Percentiles rank a stretch among this genome's conserved stretches.
Conservation (phyloP, 176 grass and related monocot genomes). For the Avena atlantica region DNA sequence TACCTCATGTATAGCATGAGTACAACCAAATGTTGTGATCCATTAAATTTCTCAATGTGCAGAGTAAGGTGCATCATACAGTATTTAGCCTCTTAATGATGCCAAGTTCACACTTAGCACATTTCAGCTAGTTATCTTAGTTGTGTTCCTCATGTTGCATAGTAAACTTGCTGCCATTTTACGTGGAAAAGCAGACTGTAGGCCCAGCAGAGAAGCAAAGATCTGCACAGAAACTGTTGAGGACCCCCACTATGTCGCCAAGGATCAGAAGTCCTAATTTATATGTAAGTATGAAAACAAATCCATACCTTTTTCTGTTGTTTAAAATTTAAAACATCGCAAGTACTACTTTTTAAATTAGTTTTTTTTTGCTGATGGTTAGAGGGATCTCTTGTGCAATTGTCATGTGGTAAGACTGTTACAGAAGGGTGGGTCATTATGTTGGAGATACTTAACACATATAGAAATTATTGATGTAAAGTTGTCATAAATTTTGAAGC, state of each 20-base stretch:
- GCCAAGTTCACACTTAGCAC: constrained; percentile 35
- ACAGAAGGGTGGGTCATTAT: not conserved
- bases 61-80: constrained; percentile 20
- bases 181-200: constrained; percentile 21
- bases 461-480: not conserved
- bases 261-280: not conserved
- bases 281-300: constrained; percentile 41
- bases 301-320: constrained; percentile 1
- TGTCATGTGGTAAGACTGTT: constrained; percentile 14
- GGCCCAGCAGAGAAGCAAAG: constrained; percentile 15
- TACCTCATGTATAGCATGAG: constrained; percentile 13
- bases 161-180: not conserved
- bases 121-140: constrained; percentile 26
- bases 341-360: not conserved
- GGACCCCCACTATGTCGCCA: not conserved
- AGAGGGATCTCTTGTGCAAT: constrained; percentile 12
- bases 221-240: not conserved
- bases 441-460: not conserved
- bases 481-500: not conserved
- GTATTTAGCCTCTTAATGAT: constrained; percentile 14
- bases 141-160: not conserved
- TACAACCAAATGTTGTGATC: constrained; percentile 25
- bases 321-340: constrained; percentile 10
- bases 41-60: not conserved
- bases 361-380: constrained; percentile 15